Evolutionary conservation across 2,329 filamentous ascomycete species (phyloP).

Genomic region (Didymella keratinophila): DNA sequence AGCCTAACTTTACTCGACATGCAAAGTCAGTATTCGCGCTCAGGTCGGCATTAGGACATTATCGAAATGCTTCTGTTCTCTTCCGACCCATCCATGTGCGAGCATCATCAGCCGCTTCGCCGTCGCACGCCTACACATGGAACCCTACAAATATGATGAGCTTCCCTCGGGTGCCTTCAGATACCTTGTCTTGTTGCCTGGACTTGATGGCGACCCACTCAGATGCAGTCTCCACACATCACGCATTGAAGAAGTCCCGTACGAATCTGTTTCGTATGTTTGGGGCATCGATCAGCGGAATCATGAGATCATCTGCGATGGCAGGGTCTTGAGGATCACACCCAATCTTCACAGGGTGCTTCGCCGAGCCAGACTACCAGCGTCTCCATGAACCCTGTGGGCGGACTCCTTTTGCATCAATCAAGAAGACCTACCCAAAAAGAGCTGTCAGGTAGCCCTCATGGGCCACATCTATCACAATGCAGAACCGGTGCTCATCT

Average conservation of each 20-base stretch:
- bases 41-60: background rate
- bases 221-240: conserved; percentile 20
- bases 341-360: conserved; percentile 21
- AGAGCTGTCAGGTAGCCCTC: background rate
- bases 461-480: background rate
- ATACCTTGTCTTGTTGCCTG: conserved; percentile 6
- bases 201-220: conserved; percentile 1
- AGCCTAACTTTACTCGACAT: background rate
- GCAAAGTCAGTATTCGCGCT: background rate
- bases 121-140: background rate
- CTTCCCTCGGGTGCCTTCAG: conserved; percentile 1
- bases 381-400: background rate
- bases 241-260: background rate
- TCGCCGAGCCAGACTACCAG: conserved; percentile 5
- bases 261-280: conserved; percentile 27
- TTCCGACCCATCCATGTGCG: background rate
- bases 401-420: conserved; percentile 3
- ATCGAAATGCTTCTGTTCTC: background rate
- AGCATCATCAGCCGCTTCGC: background rate
- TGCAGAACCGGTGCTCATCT: background rate
- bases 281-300: conserved; percentile 21
- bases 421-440: background rate
- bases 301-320: conserved; percentile 7
- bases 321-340: conserved; percentile 12
- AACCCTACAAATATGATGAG: background rate